Conservation (phyloP, 2,329 filamentous ascomycete species). For the Phialophora expanda region DNA sequence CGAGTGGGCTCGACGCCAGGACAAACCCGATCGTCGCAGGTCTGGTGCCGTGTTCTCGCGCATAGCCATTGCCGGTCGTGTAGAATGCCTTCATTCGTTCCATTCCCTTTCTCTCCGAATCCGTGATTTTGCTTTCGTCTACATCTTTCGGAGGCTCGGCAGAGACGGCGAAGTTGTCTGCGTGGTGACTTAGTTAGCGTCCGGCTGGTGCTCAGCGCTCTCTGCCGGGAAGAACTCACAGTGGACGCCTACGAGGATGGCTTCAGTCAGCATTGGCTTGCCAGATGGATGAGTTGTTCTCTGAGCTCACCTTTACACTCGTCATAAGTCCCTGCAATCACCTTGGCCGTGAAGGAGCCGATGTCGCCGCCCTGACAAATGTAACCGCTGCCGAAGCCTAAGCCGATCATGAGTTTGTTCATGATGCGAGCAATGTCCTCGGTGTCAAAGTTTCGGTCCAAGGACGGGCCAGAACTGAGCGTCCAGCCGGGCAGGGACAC, state of each 20-base stretch:
- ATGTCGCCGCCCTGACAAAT: slow-evolving; percentile 64
- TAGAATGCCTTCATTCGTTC: slow-evolving; percentile 47
- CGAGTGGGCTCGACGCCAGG: slow-evolving; percentile 60
- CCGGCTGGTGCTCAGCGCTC: too few relatives aligned
- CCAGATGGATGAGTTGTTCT: not conserved
- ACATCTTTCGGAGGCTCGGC: slow-evolving; percentile 1
- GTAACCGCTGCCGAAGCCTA: slow-evolving; percentile 61
- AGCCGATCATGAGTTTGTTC: slow-evolving; percentile 58
- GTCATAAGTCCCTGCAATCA: slow-evolving; percentile 50
- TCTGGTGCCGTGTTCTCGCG: slow-evolving; percentile 58
- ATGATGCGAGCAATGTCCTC: slow-evolving; percentile 53
- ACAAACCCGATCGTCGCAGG: slow-evolving; percentile 63
- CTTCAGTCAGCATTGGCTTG: not conserved
- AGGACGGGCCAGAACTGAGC: slow-evolving; percentile 56
- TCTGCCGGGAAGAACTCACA: slow-evolving; percentile 13
- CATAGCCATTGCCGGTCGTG: slow-evolving; percentile 56
- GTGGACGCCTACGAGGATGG: slow-evolving; percentile 13
- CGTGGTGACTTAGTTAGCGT: not conserved
- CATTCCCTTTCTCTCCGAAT: slow-evolving; percentile 46
- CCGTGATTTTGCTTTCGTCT: slow-evolving; percentile 19
- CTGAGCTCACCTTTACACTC: slow-evolving; percentile 51
- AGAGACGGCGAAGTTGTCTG: slow-evolving; percentile 27
- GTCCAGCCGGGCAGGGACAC: slow-evolving; percentile 62
- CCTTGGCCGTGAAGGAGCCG: slow-evolving; percentile 52
- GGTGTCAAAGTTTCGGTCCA: slow-evolving; percentile 50